Evolutionary conservation across 495 filamentous ascomycete species (phyloP), one percentile per base, ranked within the genome.

Genomic region (Aspergillus taichungensis): DNA sequence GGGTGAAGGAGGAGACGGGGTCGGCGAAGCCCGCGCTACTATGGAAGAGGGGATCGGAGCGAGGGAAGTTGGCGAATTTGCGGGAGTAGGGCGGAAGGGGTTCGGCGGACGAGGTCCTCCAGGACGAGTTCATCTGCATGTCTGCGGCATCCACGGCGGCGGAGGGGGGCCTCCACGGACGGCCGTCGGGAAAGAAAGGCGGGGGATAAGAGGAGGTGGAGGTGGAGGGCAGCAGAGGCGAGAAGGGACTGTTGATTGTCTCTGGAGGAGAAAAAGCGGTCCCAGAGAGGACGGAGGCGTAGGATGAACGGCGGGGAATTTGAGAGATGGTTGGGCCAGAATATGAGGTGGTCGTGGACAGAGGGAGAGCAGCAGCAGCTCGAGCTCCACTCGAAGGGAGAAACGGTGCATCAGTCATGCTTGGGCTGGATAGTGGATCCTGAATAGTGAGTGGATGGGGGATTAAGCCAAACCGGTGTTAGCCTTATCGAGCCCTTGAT

Each of bases 271-370:
- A 67, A 18, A 69, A 57, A 46, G 75, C 72, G 55, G 81, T 68
- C 43, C 86, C 85, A 30, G 88, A 83, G 41, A 84, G 77, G 40
- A 89, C 84, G 42, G 87, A 87, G 38, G 88, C 87, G 72, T 94
- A 94, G 30, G 88, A 94, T 27, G 70, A 75, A 47, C 70, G 69
- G 50, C 73, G 66, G 39, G 63, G 72, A 45, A 64, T 63, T 36
- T 67, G 63, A 40, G 69, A 66, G 54, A 68, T 62, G 57, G 58
- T 68, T 45, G 66, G 47, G 31, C 47, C 42, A 10, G 61, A 51
- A 46, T 56, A 53, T 45, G 61, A 67, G 45, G 66, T 58, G 51
- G 65, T 50, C 44, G 66, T 58, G 51, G 65, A 50, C 44, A 59
- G 59, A 61, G 65, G 51, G 3, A 27, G 14, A 18, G 45, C 37